phyloP scores from a whole-genome alignment of 176 grass and related monocot species.

The Triticum dicoccoides region DNA sequence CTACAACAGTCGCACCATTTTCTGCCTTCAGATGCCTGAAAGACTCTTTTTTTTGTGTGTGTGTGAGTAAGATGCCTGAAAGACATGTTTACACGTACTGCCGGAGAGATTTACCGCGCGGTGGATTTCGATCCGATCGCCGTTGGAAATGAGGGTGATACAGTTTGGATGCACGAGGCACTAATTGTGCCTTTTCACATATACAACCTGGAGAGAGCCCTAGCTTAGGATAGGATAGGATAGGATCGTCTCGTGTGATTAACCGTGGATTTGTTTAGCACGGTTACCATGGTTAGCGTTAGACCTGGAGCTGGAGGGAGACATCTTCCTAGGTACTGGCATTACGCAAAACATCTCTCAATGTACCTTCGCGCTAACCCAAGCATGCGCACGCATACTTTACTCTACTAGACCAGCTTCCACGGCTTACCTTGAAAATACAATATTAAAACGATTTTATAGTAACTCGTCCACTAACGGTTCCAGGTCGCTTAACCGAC shows the following conservation, averaged over 20 bases:
- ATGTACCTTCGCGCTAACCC: conserved; percentile 35
- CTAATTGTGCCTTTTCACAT: conserved; percentile 1
- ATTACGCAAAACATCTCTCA: conserved; percentile 30
- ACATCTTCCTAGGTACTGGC: conserved; percentile 46
- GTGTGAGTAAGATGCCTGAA: too few species aligned
- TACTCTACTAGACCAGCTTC: not conserved
- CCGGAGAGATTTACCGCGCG: too few species aligned
- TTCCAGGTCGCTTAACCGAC: not conserved
- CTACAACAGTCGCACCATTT: not conserved
- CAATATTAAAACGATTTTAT: not conserved
- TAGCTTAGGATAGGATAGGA: not conserved
- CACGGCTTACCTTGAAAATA: conserved; percentile 21
- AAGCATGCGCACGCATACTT: not conserved
- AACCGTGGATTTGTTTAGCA: not conserved
- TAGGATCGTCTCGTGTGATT: not conserved
- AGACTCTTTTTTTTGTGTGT: too few species aligned
- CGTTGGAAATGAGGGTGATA: too few species aligned
- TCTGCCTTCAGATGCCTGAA: not conserved
- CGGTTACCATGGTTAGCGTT: conserved; percentile 17
- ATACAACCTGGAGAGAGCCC: conserved; percentile 16
- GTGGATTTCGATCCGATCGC: too few species aligned
- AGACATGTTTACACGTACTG: not conserved
- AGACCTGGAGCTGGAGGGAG: not conserved
- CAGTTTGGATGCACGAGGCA: not conserved
- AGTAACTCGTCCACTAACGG: not conserved